phyloP scores from a whole-genome alignment of 2,329 filamentous ascomycete genomes.

The Helotiales sp. region DNA sequence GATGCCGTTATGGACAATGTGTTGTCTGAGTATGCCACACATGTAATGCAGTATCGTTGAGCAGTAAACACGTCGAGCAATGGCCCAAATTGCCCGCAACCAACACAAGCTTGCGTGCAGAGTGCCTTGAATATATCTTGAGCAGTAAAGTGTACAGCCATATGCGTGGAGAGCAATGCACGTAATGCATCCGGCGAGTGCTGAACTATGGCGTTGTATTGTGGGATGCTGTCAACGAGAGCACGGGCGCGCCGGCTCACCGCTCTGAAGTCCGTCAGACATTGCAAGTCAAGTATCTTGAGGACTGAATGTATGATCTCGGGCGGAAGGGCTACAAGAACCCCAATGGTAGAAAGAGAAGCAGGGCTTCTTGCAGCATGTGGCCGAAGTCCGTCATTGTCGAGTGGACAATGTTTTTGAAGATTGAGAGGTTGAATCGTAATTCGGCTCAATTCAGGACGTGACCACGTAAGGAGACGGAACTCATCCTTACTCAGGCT shows the following conservation, averaged over 20 bases:
- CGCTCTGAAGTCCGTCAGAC: conserved; percentile 17
- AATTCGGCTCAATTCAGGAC: conserved; percentile 12
- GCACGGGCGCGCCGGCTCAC: conserved; percentile 14
- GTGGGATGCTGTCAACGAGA: conserved; percentile 14
- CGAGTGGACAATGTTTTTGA: conserved; percentile 16
- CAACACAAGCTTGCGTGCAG: conserved; percentile 16
- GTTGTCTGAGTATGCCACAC: conserved; percentile 1
- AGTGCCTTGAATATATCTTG: conserved; percentile 17
- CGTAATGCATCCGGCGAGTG: conserved; percentile 16
- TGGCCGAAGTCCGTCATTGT: conserved; percentile 14
- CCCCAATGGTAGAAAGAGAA: conserved; percentile 4
- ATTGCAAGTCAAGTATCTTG: conserved; percentile 18
- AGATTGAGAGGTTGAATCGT: conserved; percentile 17
- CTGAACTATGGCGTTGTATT: conserved; percentile 13
- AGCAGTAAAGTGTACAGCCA: conserved; percentile 15
- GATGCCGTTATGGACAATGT: conserved; percentile 7
- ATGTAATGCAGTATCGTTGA: conserved; percentile 15
- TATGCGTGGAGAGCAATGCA: conserved; percentile 16
- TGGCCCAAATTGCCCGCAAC: conserved; percentile 20
- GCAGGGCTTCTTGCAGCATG: neutral
- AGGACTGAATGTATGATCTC: conserved; percentile 18
- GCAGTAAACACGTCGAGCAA: conserved; percentile 21
- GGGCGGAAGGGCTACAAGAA: conserved; percentile 7
- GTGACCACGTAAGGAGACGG: conserved; percentile 12
- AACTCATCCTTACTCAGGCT: conserved; percentile 12